These are phyloP conservation scores for Neodidymelliopsis sp. DNA, from an alignment of 2,329 filamentous ascomycete species.

Conservation along the genomic window DNA sequence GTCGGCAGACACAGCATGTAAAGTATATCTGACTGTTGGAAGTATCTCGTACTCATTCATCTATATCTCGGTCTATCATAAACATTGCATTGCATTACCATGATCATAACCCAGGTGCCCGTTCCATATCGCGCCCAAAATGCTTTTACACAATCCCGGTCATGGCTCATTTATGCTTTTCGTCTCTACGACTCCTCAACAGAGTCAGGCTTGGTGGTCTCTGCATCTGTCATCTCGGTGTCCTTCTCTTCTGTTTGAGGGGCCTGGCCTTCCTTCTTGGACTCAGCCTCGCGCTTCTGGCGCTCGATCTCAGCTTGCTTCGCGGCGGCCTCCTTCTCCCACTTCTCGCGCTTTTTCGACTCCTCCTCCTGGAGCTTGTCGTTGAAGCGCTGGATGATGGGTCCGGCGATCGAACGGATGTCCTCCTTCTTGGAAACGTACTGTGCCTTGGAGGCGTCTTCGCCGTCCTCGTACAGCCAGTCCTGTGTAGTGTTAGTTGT, in stretches of 20 bases:
- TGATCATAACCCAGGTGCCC: slow-evolving; percentile 23
- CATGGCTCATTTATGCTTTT: slow-evolving; percentile 16
- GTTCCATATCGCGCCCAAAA: slow-evolving; percentile 24
- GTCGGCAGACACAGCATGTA: neutral
- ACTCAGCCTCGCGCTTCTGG: slow-evolving; percentile 78
- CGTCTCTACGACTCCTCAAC: slow-evolving; percentile 46
- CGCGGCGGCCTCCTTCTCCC: slow-evolving; percentile 72
- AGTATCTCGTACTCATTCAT: slow-evolving; percentile 25
- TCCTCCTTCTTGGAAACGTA: slow-evolving; percentile 97
- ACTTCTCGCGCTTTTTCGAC: slow-evolving; percentile 69
- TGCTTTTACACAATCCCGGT: slow-evolving; percentile 29
- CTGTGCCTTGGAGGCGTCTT: slow-evolving; percentile 90
- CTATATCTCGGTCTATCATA: slow-evolving; percentile 40
- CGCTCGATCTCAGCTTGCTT: slow-evolving; percentile 73
- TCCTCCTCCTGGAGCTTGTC: slow-evolving; percentile 92
- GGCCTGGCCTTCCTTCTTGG: slow-evolving; percentile 62
- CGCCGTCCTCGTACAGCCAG: slow-evolving; percentile 97
- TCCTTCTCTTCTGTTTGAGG: slow-evolving; percentile 47
- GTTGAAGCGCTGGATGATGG: slow-evolving; percentile 92
- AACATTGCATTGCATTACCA: slow-evolving; percentile 35
- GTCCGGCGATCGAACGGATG: slow-evolving; percentile 87
- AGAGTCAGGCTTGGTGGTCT: slow-evolving; percentile 50
- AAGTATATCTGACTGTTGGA: neutral
- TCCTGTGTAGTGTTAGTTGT: slow-evolving; percentile 65
- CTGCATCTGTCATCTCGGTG: slow-evolving; percentile 69